Percentiles rank a stretch among this genome's conserved stretches.
Evolutionary conservation across 2,329 filamentous ascomycete species (phyloP).

Genomic region (Scolecobasidium constrictum): DNA sequence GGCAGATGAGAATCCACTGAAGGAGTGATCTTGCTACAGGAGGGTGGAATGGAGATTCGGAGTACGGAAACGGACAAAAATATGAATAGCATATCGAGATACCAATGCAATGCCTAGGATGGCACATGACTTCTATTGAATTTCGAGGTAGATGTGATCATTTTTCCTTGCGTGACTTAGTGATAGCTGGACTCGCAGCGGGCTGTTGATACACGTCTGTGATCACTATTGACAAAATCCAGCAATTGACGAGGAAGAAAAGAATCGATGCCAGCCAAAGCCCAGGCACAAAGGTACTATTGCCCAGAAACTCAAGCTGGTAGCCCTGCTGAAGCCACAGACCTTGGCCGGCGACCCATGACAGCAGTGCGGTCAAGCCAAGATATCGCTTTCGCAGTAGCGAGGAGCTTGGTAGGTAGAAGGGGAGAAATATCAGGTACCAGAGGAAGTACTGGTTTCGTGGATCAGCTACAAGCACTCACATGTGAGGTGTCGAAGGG

Average conservation of each 20-base stretch:
- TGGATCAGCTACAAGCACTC: constrained; percentile 4
- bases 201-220: constrained; percentile 54
- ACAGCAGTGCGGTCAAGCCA: constrained; percentile 52
- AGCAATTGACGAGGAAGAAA: constrained; percentile 81
- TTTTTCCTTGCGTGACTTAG: too few species aligned
- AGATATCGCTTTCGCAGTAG: constrained; percentile 49
- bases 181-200: too few species aligned
- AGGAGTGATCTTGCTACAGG: too few species aligned
- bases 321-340: constrained; percentile 40
- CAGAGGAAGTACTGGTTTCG: constrained; percentile 98
- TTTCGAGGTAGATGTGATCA: too few species aligned
- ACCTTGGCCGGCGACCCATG: constrained; percentile 69
- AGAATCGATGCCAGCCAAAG: constrained; percentile 63
- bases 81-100: background rate
- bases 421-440: constrained; percentile 89
- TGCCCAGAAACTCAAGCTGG: constrained; percentile 49
- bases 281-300: constrained; percentile 75
- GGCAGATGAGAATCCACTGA: constrained; percentile 11
- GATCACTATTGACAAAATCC: constrained; percentile 75
- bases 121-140: too few species aligned
- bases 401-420: constrained; percentile 75
- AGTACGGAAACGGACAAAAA: background rate
- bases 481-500: background rate
- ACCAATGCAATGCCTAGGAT: too few species aligned
- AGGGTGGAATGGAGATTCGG: too few species aligned